Evolutionary conservation across 176 grass and related monocot species (phyloP), one percentile per base, ranked within the genome.

Genomic region (Juncus effusus): DNA sequence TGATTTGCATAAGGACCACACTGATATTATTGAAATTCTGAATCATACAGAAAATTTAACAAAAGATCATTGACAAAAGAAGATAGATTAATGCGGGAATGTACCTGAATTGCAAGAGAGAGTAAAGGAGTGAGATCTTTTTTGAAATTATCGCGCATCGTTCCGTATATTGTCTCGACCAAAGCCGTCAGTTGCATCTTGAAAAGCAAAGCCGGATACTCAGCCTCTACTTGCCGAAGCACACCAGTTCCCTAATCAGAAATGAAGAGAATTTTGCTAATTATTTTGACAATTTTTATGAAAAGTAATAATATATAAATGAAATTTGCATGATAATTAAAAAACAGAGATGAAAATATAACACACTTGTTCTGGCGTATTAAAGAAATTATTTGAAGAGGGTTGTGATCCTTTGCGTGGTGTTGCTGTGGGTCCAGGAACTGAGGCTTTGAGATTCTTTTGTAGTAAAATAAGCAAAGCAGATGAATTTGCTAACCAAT

Each of bases 201-300:
- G 61, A 97, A 97, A 74, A 92, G 94, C 84, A 97, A 97, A 68
- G 88, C 94, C 59, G 88, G 94, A 64, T 97, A 97, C 61, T 92
- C 89, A 60, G 88, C 94, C 72, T 92, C 88, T 0, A 89, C 87
- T 79, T 86, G 75, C 61, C 72, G 80, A 57, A 72, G 73, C 59
- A 85, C 79, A 65, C 77, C 82, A 76, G 82, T 72, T 62, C 50
- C 64, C 65, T 35, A 39, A 62, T 19, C 64, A 71, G 57, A 65
- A 70, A 41, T 61, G 55, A 52, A 67, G 65, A 40, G 69, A 68
- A 74, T 84, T 60, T 13, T 4, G 51, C 67, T 44, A 78, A 9
- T 6, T 47, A 47, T 47, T 9, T 47, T 9, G 44, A 47, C 44
- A 47, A 47, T 6, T 47, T 9, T 47, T 47, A 47, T 5, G 9